These are phyloP conservation scores for Talaromyces nanjingensis DNA, from an alignment of 495 filamentous ascomycete genomes.

Conservation along the genomic window DNA sequence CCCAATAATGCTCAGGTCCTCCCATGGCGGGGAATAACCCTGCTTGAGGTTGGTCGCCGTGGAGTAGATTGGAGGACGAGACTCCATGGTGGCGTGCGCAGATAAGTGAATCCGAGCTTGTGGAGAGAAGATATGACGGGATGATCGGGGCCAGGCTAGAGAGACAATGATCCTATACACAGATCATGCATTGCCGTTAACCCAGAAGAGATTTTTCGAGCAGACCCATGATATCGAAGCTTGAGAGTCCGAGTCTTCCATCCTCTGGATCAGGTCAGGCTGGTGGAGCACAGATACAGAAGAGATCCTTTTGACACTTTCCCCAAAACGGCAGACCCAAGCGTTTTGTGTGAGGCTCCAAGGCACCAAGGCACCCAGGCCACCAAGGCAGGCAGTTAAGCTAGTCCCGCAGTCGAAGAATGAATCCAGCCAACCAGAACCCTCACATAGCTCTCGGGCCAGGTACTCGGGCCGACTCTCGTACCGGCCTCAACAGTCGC, in stretches of 20 bases:
- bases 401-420: background rate
- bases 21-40: constrained; percentile 91
- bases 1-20: constrained; percentile 87
- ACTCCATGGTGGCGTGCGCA: constrained; percentile 27
- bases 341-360: background rate
- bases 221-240: background rate
- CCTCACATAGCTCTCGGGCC: background rate
- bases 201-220: background rate
- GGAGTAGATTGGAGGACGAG: constrained; percentile 38
- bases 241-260: background rate
- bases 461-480: constrained; percentile 10
- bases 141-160: background rate
- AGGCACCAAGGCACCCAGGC: background rate
- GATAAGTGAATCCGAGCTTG: background rate
- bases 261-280: background rate
- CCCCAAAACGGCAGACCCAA: background rate
- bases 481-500: constrained; percentile 12
- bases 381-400: background rate
- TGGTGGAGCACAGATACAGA: constrained; percentile 2
- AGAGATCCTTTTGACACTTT: constrained; percentile 2
- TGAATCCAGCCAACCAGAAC: background rate
- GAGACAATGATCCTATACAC: background rate
- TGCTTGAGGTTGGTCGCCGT: constrained; percentile 35
- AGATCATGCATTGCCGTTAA: background rate
- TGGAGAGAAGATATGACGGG: background rate